Evolutionary conservation across 2,329 filamentous ascomycete species (phyloP).

Genomic region (Penicillium griseofulvum): DNA sequence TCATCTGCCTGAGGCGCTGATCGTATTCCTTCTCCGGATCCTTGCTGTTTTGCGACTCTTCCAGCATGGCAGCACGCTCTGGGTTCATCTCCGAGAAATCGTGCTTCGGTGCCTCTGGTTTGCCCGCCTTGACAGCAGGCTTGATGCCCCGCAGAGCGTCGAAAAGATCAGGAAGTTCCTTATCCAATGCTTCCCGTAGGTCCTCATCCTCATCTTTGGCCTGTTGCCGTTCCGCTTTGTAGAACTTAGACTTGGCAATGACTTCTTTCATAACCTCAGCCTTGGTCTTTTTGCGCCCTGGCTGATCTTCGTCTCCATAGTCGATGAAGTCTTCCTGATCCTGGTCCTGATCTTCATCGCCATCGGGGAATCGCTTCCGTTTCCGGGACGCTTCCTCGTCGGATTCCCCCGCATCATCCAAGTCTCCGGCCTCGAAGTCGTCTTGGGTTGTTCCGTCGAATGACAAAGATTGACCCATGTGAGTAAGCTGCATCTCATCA

Average conservation of each 20-base stretch:
- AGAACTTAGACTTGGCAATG: slow-evolving; percentile 91
- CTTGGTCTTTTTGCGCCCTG: slow-evolving; percentile 88
- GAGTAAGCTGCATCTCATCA: slow-evolving; percentile 70
- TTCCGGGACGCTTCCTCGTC: slow-evolving; percentile 58
- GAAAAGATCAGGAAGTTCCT: slow-evolving; percentile 75
- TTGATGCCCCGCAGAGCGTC: slow-evolving; percentile 63
- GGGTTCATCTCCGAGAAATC: slow-evolving; percentile 58
- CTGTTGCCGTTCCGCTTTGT: slow-evolving; percentile 92
- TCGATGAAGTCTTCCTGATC: slow-evolving; percentile 41
- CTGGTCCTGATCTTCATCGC: slow-evolving; percentile 38
- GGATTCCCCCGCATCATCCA: slow-evolving; percentile 47
- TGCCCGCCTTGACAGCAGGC: slow-evolving; percentile 53
- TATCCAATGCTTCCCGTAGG: slow-evolving; percentile 76
- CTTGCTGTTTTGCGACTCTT: slow-evolving; percentile 61
- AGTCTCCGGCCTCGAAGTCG: slow-evolving; percentile 77
- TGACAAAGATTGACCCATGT: slow-evolving; percentile 72
- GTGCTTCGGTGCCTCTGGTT: slow-evolving; percentile 48
- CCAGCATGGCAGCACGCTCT: slow-evolving; percentile 60
- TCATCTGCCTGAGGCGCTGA: slow-evolving; percentile 73
- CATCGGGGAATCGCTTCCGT: slow-evolving; percentile 49
- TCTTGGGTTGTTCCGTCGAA: slow-evolving; percentile 62
- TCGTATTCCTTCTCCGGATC: slow-evolving; percentile 87
- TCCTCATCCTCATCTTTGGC: slow-evolving; percentile 93
- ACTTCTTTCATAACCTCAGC: slow-evolving; percentile 97
- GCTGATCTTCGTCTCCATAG: slow-evolving; percentile 57